Evolutionary conservation across 139 green algal species (phyloP), one percentile per base, ranked within the genome.

Genomic region (Dunaliella primolecta): DNA sequence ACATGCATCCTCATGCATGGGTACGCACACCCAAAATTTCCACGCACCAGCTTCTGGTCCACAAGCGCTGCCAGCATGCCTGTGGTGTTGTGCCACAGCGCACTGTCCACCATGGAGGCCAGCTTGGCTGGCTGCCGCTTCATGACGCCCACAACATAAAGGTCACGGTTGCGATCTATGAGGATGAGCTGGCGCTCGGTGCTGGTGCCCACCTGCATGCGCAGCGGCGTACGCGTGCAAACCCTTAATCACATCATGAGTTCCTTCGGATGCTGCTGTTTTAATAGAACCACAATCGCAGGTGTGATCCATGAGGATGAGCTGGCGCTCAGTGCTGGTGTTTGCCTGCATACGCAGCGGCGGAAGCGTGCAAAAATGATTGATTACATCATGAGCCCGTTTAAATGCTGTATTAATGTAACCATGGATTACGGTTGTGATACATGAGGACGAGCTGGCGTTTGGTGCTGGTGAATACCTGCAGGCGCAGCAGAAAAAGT

Each of bases 271-370:
- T 20, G 56, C 23, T 20, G 20, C 20, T 72, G 56, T 29, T 72
- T 72, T 72, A 20, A 72, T 20, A 20, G 56, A 29, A 72, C 56
- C 23, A n/a, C n/a, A n/a, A n/a, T 96, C 93, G 1, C 92, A 81
- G 83, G 95, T 96, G 75, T 82, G 74, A 81, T 97, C 94, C 32
- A 96, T 84, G 70, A 96, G 88, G 23, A 92, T 89, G 20, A 96
- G 86, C 86, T 93, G 89, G 0, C 92, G 85, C 23, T 95, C 91
- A 21, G 74, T 56, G 30, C 81, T 84, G 36, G 81, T 86, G 77
- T 86, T 92, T n/a, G 81, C 56, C 88, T 92, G 89, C 75, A 79
- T 33, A n/a, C n/a, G n/a, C n/a, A n/a, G n/a, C n/a, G n/a, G n/a
- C n/a, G n/a, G n/a, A n/a, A n/a, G n/a, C n/a, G n/a, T n/a, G n/a